Percentiles rank a stretch among this genome's conserved stretches.
Evolutionary conservation across 257 asterid species (phyloP).

Genomic region (Mitragyna speciosa): DNA sequence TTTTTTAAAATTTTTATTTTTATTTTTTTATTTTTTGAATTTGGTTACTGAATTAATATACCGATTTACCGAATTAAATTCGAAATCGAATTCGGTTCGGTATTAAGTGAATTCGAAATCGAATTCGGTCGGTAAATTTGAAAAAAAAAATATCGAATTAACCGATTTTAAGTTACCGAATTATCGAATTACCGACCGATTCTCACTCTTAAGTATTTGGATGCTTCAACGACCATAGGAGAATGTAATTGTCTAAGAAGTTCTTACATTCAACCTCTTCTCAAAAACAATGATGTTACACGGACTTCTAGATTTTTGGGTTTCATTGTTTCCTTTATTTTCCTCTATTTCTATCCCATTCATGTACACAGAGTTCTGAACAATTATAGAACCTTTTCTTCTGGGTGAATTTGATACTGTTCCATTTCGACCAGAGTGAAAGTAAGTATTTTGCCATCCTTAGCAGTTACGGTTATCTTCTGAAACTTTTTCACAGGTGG

Average conservation of each 20-base stretch:
- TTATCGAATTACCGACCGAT: too few relatives aligned
- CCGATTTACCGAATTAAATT: too few relatives aligned
- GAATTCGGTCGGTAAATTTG: too few relatives aligned
- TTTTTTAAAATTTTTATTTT: too few relatives aligned
- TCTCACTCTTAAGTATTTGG: background rate
- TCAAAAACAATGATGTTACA: background rate
- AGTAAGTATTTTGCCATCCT: conserved; percentile 1
- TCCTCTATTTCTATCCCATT: background rate
- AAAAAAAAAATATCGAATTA: too few relatives aligned
- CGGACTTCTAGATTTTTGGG: background rate
- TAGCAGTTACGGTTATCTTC: background rate
- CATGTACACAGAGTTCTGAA: background rate
- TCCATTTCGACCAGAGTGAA: background rate
- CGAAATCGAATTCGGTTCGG: too few relatives aligned
- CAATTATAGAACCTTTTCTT: background rate
- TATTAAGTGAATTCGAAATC: too few relatives aligned
- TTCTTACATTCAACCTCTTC: background rate
- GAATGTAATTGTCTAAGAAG: background rate
- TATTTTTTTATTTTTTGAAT: too few relatives aligned
- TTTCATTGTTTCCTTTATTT: background rate
- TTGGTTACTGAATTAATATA: too few relatives aligned
- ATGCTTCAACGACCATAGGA: background rate
- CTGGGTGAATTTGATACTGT: background rate
- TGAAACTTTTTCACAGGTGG: conserved; percentile 58
- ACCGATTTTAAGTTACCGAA: too few relatives aligned